These are phyloP conservation scores for Haematococcus lacustris DNA, from an alignment of 139 green algal species.

Conservation along the genomic window DNA sequence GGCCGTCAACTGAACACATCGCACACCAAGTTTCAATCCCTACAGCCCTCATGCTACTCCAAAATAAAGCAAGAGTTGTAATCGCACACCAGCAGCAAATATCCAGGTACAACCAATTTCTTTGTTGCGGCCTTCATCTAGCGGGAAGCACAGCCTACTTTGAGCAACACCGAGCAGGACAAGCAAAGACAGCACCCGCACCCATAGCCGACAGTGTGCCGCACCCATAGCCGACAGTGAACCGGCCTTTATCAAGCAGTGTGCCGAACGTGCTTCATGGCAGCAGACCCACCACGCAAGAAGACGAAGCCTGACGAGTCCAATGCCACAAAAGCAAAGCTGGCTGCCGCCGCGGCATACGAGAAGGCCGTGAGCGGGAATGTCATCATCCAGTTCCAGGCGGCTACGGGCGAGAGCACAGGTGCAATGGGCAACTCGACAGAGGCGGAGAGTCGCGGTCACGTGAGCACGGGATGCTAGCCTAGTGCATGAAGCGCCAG, in stretches of 20 bases:
- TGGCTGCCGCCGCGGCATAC: constrained; percentile 20
- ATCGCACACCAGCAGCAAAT: not conserved
- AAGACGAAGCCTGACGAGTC: not conserved
- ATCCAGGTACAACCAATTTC: not conserved
- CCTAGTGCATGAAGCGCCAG: not conserved
- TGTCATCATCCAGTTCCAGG: constrained; percentile 78
- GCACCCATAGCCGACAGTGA: not conserved
- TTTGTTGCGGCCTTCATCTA: not conserved
- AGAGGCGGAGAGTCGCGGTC: not conserved
- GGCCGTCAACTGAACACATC: not conserved
- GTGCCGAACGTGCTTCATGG: not conserved
- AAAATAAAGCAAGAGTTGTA: not conserved
- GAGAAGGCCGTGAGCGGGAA: constrained; percentile 34
- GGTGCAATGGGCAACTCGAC: constrained; percentile 27
- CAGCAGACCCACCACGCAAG: not conserved
- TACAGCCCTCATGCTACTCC: not conserved
- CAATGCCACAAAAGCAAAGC: constrained; percentile 10
- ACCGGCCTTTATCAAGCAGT: not conserved
- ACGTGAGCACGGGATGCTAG: not conserved
- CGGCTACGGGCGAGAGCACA: constrained; percentile 50
- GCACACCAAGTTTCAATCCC: not conserved
- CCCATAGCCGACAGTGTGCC: not conserved
- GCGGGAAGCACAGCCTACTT: not conserved
- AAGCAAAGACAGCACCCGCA: not conserved
- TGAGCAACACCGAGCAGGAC: not conserved